phyloP scores from a whole-genome alignment of 179 eudicot species.

The Spinacia oleracea region DNA sequence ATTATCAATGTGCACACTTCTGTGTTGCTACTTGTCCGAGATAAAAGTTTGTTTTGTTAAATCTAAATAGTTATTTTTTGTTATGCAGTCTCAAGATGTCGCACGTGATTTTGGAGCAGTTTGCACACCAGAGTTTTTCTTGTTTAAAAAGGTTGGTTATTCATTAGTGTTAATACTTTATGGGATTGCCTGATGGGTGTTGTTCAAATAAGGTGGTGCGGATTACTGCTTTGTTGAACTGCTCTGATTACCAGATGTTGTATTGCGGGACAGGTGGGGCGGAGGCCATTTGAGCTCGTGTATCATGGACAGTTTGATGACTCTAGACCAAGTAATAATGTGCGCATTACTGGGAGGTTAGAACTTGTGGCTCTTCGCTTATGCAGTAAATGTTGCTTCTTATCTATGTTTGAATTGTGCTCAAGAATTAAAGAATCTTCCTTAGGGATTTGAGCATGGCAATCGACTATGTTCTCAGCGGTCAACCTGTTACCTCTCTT shows the following conservation, averaged over 20 bases:
- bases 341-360: conserved; percentile 82
- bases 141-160: conserved; percentile 71
- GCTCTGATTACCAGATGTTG: not conserved
- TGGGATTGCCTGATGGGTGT: not conserved
- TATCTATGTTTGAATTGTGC: not conserved
- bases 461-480: conserved; percentile 80
- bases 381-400: not conserved
- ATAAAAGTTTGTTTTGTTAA: not conserved
- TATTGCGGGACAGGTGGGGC: conserved; percentile 58
- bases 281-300: conserved; percentile 90
- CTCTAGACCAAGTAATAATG: conserved; percentile 75
- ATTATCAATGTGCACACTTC: not conserved
- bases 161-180: not conserved
- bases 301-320: conserved; percentile 98
- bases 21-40: conserved; percentile 10
- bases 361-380: conserved; percentile 20
- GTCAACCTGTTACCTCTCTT: conserved; percentile 56
- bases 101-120: conserved; percentile 92
- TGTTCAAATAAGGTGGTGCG: conserved; percentile 6
- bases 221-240: conserved; percentile 3
- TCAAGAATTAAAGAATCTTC: not conserved
- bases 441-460: conserved; percentile 81
- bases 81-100: conserved; percentile 79
- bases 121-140: conserved; percentile 91
- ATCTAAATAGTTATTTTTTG: not conserved